Evolutionary conservation across 2,329 filamentous ascomycete species (phyloP), one percentile per base, ranked within the genome.

Genomic region (Westerdykella ornata): DNA sequence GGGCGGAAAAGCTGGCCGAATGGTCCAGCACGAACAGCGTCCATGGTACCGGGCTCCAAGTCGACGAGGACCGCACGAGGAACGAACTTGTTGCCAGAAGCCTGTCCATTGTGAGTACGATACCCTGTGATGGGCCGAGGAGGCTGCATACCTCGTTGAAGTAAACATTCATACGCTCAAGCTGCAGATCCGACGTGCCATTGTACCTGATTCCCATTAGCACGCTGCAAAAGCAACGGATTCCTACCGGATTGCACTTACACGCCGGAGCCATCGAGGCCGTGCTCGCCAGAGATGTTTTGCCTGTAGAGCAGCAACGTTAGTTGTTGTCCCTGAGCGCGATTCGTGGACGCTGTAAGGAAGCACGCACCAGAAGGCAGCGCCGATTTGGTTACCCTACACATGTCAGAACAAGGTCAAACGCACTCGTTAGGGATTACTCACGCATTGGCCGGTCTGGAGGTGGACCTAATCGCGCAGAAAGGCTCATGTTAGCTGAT

Each of bases 361-460:
- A n/a, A n/a, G n/a, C 54, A 76, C 81, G 59, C 74, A 87, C 84
- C 92, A 98, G 82, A 98, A 98, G 75, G 92, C 92, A 79, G 92
- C 92, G 90, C 92, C 92, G 63, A 97, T 95, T 87, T 98, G 92
- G 85, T 98, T 98, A 82, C 92, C 92, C 90, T 96, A 64, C 60
- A 42, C 49, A 62, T 41, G 54, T 68, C 43, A 67, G 62, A 42
- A 26, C 13, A n/a, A 33, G 16, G 2, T 33, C 30, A 33, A 15
- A 33, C 3, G 16, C 13, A 33, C 5, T 17, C 8, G 12, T 3
- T 33, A 6, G 30, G 30, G 41, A 48, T 30, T 42, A 80, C 82
- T 76, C 82, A 96, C 90, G 79, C 92, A 97, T 83, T 98, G 92
- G 74, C 92, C 92, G 80, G 92, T 98, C 79, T 98, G 92, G 65